A percentile compares a stretch with the other conserved stretches of the same genome.
These are phyloP conservation scores for Fragilaria crotonensis DNA, from an alignment of 108 stramenopile genomes.

Conservation along the genomic window DNA sequence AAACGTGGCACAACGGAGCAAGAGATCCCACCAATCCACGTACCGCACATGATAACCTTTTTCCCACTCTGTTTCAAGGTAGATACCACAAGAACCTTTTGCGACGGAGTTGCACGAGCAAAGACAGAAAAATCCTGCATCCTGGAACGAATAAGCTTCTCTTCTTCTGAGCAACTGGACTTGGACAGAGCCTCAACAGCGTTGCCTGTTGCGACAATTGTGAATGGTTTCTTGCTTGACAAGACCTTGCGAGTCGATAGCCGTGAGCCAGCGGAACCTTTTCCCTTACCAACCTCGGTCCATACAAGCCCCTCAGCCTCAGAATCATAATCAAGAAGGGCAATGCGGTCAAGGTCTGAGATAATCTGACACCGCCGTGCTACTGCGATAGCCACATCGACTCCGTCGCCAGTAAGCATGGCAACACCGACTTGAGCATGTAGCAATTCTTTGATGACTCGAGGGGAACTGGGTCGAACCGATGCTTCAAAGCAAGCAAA, in stretches of 20 bases:
- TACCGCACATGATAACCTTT: conserved; percentile 57
- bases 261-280: conserved; percentile 2
- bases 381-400: conserved; percentile 36
- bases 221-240: conserved; percentile 11
- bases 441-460: conserved; percentile 39
- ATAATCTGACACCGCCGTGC: conserved; percentile 32
- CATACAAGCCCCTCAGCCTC: conserved; percentile 1
- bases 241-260: conserved; percentile 3
- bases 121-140: conserved; percentile 28
- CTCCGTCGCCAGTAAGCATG: conserved; percentile 64
- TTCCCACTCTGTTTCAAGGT: conserved; percentile 25
- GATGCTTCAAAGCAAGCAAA: conserved; percentile 57
- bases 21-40: conserved; percentile 3
- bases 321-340: conserved; percentile 23
- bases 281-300: conserved; percentile 6
- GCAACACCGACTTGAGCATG: conserved; percentile 26
- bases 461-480: conserved; percentile 32
- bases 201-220: conserved; percentile 33
- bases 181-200: conserved; percentile 34
- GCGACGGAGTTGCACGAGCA: conserved; percentile 47
- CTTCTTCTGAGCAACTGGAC: conserved; percentile 4
- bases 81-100: conserved; percentile 29
- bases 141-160: conserved; percentile 5
- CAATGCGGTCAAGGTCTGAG: conserved; percentile 12
- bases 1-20: not conserved